Base-by-base conservation (phyloP, 192 early-diverging fungal genomes). In the Polychytrium aggregatum region DNA sequence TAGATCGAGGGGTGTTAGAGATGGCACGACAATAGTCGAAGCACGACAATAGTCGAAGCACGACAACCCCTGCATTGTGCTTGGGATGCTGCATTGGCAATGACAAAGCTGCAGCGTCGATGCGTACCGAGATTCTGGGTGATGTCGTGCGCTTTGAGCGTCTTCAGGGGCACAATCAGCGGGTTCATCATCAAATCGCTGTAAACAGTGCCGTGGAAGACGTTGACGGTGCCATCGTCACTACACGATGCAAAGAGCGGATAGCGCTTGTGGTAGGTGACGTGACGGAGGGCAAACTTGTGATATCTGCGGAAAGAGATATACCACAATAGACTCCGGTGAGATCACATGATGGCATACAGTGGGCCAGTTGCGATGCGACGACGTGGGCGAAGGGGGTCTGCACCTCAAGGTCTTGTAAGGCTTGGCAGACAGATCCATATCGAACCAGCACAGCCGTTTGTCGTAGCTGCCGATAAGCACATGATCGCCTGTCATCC, bases 161-260 rank as follows among this genome's bases (percentile, higher is more conserved):
- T 87, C 75, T 95, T 97, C 28, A 98, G 82, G n/a, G 95, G 95
- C 30, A 97, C 92, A 67, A 98, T 92, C 50, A 98, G 67, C 41
- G 95, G 95, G 71, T 98, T 95, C 64, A 86, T 83, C 55, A 96
- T 72, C 62, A 98, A 71, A 65, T 96, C 92, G 48, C 83, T 78
- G 65, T 94, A 98, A 22, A 98, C 95, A 88, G 88, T 97, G 39
- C 89, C 90, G 64, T 98, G 90, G 84, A 97, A 98, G 10, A 98
- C 71, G 58, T 95, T 89, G 7, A 96, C 81, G 22, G 78, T 76
- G 27, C 95, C 88, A 53, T 98, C 95, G 59, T 98, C 93, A 13
- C 84, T 81, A 29, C 82, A 80, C 0, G 88, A 90, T 13, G 88
- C 90, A 73, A 98, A 95, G 34, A 98, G 72, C 36, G 96, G 96